Conservation (phyloP, 352 stramenopile genomes). For the Phytophthora citrophthora region DNA sequence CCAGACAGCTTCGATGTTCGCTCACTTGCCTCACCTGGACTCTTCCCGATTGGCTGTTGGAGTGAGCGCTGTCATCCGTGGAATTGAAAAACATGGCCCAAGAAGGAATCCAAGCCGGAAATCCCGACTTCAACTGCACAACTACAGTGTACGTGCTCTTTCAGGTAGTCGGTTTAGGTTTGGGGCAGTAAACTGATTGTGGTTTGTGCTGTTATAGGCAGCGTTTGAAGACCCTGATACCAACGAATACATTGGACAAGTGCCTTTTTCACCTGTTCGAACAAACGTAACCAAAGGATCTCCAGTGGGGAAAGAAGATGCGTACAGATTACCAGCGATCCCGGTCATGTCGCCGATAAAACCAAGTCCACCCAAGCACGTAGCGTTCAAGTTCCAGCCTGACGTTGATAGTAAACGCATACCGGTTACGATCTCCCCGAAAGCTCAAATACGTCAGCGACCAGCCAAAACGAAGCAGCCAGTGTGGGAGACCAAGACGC, state of each 20-base stretch:
- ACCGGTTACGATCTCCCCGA: conserved; percentile 3
- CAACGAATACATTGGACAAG: neutral
- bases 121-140: conserved; percentile 59
- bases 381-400: conserved; percentile 40
- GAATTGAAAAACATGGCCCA: conserved; percentile 59
- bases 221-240: conserved; percentile 12
- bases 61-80: conserved; percentile 56
- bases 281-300: neutral
- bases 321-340: conserved; percentile 40
- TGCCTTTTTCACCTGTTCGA: conserved; percentile 35
- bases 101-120: conserved; percentile 60
- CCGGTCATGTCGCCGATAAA: conserved; percentile 64
- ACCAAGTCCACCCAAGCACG: conserved; percentile 48
- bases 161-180: neutral
- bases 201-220: conserved; percentile 15
- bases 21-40: conserved; percentile 58
- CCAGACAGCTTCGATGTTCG: conserved; percentile 33
- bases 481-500: conserved; percentile 31
- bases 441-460: conserved; percentile 19
- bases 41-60: conserved; percentile 57
- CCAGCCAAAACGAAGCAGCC: conserved; percentile 26
- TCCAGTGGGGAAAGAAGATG: conserved; percentile 10
- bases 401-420: conserved; percentile 1
- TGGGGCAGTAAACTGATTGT: neutral
- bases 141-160: conserved; percentile 55